Conservation (phyloP, 805 yeast species). For the Saccharomycopsis olivae region DNA sequence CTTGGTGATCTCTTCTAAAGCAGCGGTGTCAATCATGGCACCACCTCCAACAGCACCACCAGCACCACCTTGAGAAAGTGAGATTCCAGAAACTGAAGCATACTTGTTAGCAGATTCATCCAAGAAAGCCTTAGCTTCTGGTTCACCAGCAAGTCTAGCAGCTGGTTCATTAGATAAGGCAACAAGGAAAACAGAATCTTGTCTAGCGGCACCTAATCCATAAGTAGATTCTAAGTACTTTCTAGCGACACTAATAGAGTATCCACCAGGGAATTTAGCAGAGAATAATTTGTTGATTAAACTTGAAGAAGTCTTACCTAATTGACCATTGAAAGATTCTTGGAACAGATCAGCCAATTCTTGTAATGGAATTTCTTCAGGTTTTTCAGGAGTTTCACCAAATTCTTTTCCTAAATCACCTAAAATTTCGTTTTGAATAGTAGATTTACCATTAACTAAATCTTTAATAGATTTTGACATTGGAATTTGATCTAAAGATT, state of each 20-base stretch:
- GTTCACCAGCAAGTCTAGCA: conserved; percentile 73
- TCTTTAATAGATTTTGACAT: conserved; percentile 92
- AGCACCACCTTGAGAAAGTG: conserved; percentile 54
- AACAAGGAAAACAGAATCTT: conserved; percentile 74
- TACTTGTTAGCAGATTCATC: conserved; percentile 77
- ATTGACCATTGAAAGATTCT: conserved; percentile 75
- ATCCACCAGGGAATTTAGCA: conserved; percentile 99
- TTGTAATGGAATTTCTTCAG: conserved; percentile 93
- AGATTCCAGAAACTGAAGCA: conserved; percentile 73
- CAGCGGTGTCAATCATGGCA: conserved; percentile 85
- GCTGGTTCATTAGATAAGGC: conserved; percentile 90
- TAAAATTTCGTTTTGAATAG: conserved; percentile 95
- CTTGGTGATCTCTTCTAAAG: conserved; percentile 58
- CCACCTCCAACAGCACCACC: conserved; percentile 40
- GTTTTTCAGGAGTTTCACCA: conserved; percentile 96
- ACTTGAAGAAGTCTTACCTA: conserved; percentile 90
- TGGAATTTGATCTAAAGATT: conserved; percentile 75
- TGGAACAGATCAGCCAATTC: conserved; percentile 95
- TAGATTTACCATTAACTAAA: conserved; percentile 96
- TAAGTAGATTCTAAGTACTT: conserved; percentile 84
- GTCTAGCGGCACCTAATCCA: conserved; percentile 92
- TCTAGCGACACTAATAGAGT: conserved; percentile 83
- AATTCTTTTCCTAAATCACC: conserved; percentile 99
- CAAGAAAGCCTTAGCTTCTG: conserved; percentile 83
- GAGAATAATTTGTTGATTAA: conserved; percentile 85